phyloP scores from a whole-genome alignment of 371 early-diverging fungal genomes.

The Dinochytrium kinnereticum region DNA sequence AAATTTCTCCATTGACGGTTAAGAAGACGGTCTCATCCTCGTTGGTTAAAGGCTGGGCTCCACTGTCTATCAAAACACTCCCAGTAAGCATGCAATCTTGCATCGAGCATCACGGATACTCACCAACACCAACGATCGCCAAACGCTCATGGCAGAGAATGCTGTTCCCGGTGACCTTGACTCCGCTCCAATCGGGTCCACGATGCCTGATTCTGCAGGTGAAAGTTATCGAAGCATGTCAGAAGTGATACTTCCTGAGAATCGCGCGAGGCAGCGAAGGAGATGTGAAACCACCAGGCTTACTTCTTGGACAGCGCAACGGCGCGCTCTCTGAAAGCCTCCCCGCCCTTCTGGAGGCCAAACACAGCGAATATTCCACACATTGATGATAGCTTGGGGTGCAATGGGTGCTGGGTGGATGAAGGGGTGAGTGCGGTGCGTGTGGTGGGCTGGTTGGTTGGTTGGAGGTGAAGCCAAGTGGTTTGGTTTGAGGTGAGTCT shows the following conservation, averaged over 20 bases:
- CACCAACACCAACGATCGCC: conserved; percentile 96
- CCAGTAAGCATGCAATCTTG: neutral
- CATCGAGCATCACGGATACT: conserved; percentile 35
- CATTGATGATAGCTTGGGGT: conserved; percentile 57
- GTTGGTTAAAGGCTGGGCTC: conserved; percentile 94
- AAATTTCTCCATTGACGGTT: conserved; percentile 96
- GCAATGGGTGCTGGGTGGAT: neutral
- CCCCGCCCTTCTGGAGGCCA: conserved; percentile 79
- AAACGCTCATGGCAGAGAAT: conserved; percentile 95
- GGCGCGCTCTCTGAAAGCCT: conserved; percentile 81
- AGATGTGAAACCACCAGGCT: conserved; percentile 22
- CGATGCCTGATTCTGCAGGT: conserved; percentile 78
- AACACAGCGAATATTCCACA: conserved; percentile 95
- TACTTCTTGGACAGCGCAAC: conserved; percentile 88
- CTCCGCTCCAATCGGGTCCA: conserved; percentile 96
- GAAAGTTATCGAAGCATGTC: neutral
- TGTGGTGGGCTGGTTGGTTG: neutral
- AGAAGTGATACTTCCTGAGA: neutral
- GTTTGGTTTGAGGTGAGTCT: too few species aligned
- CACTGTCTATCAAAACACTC: conserved; percentile 60
- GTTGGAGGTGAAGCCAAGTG: too few species aligned
- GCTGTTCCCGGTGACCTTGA: conserved; percentile 72
- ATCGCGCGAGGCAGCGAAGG: neutral
- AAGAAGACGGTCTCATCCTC: conserved; percentile 82
- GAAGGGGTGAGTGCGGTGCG: neutral